These are phyloP conservation scores for Linnemannia zychae DNA, from an alignment of 192 early-diverging fungal genomes.

Conservation along the genomic window DNA sequence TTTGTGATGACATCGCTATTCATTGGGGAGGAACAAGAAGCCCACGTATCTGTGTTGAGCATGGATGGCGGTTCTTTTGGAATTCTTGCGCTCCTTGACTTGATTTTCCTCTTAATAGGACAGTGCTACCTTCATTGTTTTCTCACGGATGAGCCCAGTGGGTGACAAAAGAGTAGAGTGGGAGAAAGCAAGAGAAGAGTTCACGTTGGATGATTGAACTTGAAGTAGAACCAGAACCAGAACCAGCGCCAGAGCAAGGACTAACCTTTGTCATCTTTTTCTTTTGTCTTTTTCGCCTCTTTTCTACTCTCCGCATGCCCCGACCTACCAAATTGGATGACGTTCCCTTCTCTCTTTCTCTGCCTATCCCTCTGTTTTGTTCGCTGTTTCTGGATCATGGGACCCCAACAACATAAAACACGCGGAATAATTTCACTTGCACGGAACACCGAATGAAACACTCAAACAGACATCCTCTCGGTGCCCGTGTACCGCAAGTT, in stretches of 20 bases:
- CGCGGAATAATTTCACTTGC: background rate
- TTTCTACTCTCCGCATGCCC: background rate
- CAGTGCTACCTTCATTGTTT: too few species aligned
- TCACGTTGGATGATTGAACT: background rate
- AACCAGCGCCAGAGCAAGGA: background rate
- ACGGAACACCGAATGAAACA: background rate
- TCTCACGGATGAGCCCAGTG: constrained; percentile 46
- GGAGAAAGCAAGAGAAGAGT: background rate
- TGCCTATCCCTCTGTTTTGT: background rate
- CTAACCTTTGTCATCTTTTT: background rate
- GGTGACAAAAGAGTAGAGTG: background rate
- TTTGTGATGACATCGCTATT: too few species aligned
- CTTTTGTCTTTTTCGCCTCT: constrained; percentile 10
- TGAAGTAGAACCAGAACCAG: background rate
- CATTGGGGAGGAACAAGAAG: too few species aligned
- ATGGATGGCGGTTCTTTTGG: too few species aligned
- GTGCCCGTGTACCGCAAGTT: constrained; percentile 65
- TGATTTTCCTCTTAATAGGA: background rate
- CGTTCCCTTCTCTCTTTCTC: background rate
- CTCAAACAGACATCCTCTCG: constrained; percentile 62
- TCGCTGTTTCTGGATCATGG: background rate
- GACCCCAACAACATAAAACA: background rate
- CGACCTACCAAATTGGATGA: background rate
- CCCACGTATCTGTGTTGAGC: too few species aligned
- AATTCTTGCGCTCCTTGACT: too few species aligned